A percentile compares a stretch with the other conserved stretches of the same genome.
phyloP scores from a whole-genome alignment of 495 filamentous ascomycete genomes.

The Neurospora cerealis region DNA sequence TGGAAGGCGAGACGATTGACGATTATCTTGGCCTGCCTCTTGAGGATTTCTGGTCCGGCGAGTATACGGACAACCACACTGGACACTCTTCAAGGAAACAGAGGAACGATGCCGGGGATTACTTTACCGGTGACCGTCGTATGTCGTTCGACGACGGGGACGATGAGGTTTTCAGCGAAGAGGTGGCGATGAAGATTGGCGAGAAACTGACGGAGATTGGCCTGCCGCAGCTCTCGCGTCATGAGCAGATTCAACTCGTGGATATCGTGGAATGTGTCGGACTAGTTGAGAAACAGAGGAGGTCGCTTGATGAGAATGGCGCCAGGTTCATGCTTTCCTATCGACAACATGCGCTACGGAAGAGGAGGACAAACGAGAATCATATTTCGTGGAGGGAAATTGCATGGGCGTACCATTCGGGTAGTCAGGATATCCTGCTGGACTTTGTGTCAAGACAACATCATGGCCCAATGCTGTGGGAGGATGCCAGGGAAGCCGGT shows the following conservation, averaged over 20 bases:
- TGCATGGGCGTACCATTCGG: conserved; percentile 87
- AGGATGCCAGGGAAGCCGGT: conserved; percentile 73
- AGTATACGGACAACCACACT: conserved; percentile 6
- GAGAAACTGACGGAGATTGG: conserved; percentile 65
- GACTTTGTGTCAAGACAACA: conserved; percentile 80
- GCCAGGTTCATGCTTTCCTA: conserved; percentile 87
- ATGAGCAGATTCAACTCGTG: conserved; percentile 80
- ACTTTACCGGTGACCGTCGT: conserved; percentile 15
- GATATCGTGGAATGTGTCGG: conserved; percentile 84
- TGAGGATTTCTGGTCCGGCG: conserved; percentile 50
- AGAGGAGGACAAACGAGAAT: conserved; percentile 51
- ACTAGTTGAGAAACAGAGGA: conserved; percentile 76
- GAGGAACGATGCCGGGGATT: conserved; percentile 15
- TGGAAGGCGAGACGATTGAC: conserved; percentile 74
- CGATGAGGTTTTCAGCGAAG: conserved; percentile 58
- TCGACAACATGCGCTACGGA: conserved; percentile 68
- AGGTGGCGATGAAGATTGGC: conserved; percentile 58
- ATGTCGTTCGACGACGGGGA: conserved; percentile 40
- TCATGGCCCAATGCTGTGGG: conserved; percentile 71
- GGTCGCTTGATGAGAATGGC: conserved; percentile 89
- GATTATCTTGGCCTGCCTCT: conserved; percentile 64
- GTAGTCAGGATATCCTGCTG: conserved; percentile 82
- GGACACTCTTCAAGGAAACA: background rate
- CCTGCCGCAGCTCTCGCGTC: conserved; percentile 75
- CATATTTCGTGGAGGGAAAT: conserved; percentile 87